Base-by-base conservation (phyloP, 768 basidiomycete genomes). In the Podaxis sp. region DNA sequence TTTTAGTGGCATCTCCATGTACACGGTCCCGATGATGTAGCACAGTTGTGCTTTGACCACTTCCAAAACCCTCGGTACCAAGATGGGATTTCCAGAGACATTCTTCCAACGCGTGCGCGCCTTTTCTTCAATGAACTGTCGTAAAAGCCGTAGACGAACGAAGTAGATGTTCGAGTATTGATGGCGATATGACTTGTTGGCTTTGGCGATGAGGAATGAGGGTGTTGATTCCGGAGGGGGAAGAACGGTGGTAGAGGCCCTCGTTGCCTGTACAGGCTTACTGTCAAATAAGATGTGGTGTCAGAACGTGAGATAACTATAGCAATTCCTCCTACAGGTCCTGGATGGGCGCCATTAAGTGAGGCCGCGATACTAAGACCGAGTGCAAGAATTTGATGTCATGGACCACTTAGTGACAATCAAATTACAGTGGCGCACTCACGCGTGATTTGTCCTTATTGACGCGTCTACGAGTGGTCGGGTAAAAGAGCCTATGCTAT, bases 1-100 rank as follows among this genome's bases (percentile, higher is more conserved):
- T 69, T 99, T 99, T 55, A 98, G 79, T 7, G 95, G 93, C 97
- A 99, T 99, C 62, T 99, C 95, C 87, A 98, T 89, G 72, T 98
- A 99, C 5, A 98, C 88, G 0, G 97, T 99, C 3, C 97, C 97
- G 57, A 97, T 78, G 62, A 98, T 83, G 72, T 89, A 98, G 72
- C 94, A 97, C 57, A 96, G 77, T 67, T 89, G 79, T 0, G 89
- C 89, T 66, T 93, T 91, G 50, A 86, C 76, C 6, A 98, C 88
- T 61, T 98, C 96, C 3, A 97, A 84, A 2, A 96, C 90, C 32
- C 92, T 82, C 5, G 86, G 80, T n/a, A 95, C 83, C 32, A 87
- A 80, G 10, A 79, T 68, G 0, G 94, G 93, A 10, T 81, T 77
- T 7, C 87, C 91, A 92, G 67, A 52, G 47, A 80, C 62, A 37